Conservation (phyloP, 306 rosid genomes). For the Vicia sativa region DNA sequence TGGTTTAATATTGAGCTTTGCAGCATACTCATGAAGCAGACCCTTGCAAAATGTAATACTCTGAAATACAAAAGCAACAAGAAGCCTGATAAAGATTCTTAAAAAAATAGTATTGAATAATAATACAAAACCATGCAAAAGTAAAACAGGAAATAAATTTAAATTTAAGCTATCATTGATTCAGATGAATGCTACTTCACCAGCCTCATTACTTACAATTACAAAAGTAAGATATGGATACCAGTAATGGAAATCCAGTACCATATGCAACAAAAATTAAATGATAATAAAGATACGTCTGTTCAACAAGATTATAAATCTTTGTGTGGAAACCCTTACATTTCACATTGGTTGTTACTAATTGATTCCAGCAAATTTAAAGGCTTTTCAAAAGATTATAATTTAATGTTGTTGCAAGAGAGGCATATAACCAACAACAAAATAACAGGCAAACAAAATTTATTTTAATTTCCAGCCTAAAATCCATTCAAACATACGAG, state of each 20-base stretch:
- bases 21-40: conserved; percentile 57
- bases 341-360: too few species aligned
- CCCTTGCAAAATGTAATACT: conserved; percentile 49
- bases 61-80: conserved; percentile 38
- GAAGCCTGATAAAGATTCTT: background rate
- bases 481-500: too few species aligned
- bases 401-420: too few species aligned
- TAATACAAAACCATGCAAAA: conserved; percentile 9
- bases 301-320: too few species aligned
- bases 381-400: too few species aligned
- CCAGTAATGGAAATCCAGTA: background rate
- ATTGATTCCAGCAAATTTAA: too few species aligned
- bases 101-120: background rate
- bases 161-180: background rate
- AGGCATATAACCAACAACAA: too few species aligned
- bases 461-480: too few species aligned
- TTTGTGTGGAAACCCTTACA: too few species aligned
- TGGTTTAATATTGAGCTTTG: conserved; percentile 44
- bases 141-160: conserved; percentile 4
- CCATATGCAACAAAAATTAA: background rate
- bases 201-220: background rate
- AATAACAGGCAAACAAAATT: too few species aligned
- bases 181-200: conserved; percentile 2
- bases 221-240: background rate
- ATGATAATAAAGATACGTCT: background rate